A percentile compares a stretch with the other conserved stretches of the same genome.
phyloP scores from a whole-genome alignment of 345 rosid genomes.

The Schrenkiella parvula region DNA sequence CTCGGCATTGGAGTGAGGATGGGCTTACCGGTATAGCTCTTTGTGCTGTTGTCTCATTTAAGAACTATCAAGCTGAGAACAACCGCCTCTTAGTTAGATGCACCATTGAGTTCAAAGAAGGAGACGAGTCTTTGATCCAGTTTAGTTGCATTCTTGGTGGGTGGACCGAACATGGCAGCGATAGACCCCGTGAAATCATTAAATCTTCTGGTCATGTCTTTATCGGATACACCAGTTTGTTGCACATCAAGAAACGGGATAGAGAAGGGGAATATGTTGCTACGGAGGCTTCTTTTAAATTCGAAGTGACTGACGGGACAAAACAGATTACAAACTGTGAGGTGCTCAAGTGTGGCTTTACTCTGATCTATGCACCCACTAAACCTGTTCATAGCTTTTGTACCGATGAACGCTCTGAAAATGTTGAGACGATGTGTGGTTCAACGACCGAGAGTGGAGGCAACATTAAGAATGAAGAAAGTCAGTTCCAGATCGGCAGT shows the following conservation, averaged over 20 bases:
- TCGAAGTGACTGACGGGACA: conserved; percentile 1
- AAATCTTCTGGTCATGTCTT: conserved; percentile 5
- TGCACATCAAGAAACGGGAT: not conserved
- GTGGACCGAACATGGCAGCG: not conserved
- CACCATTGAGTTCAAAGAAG: not conserved
- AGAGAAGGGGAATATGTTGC: not conserved
- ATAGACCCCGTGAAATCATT: not conserved
- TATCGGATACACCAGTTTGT: conserved; percentile 10
- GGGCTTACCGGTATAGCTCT: conserved; percentile 19
- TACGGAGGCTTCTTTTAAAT: not conserved
- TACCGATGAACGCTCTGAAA: not conserved
- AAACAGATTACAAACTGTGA: not conserved
- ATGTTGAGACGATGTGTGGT: not conserved
- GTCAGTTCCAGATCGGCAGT: not conserved
- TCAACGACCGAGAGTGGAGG: not conserved
- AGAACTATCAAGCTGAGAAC: not conserved
- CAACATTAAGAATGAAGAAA: not conserved
- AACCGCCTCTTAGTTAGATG: not conserved
- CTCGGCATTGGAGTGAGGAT: conserved; percentile 10
- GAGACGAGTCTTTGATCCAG: not conserved
- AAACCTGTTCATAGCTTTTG: not conserved
- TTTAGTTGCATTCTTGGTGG: conserved; percentile 23
- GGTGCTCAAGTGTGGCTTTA: conserved; percentile 15
- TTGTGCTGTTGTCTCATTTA: conserved; percentile 13
- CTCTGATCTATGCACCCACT: conserved; percentile 19